Base-by-base conservation (phyloP, 73 alveolate species). In the Uronychia setigera region DNA sequence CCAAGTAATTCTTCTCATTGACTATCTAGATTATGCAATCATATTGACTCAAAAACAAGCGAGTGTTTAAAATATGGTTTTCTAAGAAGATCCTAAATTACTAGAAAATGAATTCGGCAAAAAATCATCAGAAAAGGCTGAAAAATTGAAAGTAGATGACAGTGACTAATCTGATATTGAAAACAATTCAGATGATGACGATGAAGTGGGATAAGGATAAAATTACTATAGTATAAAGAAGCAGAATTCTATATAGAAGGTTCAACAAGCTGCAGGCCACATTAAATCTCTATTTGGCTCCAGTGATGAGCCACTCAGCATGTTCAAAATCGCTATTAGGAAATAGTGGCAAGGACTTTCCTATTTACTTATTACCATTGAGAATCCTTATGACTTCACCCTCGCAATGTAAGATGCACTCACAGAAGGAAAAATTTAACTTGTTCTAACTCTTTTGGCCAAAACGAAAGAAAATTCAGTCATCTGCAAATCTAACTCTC, bases 361-460 rank as follows among this genome's bases (percentile, higher is more conserved):
- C 0, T 94, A 94, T 60, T 74, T 94, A 30, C 67, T 94, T 59
- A 77, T 94, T 13, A n/a, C n/a, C n/a, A 46, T 46, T 46, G 90
- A 88, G 29, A 82, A 94, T 33, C 89, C 95, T 31, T 94, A 94
- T 58, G 91, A 88, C 58, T 75, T 83, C 59, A 83, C 82, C 88
- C 77, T 75, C 31, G 98, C 98, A 19, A 85, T 94, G 90, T 87
- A 94, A 80, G 98, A 94, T 83, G 94, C 98, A 1, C 85, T 94
- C 91, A 88, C 76, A 76, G 93, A 88, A 31, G 84, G 78, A 59
- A 77, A 89, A 76, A 91, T 92, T 84, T 76, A 88, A 90, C 75
- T 92, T 30, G 95, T 91, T 0, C 59, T 88, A 29, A 92, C 97
- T 0, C 90, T 89, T 27, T 90, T 94, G 59, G 74, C 87, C 58